These are phyloP conservation scores for Aspergillus niger DNA, from an alignment of 2,329 filamentous ascomycete genomes.

Conservation along the genomic window DNA sequence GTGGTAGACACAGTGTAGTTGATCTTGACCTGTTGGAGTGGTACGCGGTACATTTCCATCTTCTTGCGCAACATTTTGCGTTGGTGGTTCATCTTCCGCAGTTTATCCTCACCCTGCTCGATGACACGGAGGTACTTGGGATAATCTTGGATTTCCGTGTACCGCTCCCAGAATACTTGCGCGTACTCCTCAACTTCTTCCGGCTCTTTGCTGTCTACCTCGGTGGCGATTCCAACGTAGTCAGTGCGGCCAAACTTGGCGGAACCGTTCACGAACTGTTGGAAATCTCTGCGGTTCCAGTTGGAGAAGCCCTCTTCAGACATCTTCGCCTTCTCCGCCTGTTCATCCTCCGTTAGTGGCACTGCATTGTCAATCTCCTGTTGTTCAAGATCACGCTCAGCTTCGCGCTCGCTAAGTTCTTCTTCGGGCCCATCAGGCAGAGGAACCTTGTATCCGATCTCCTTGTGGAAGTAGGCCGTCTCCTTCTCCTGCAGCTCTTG, in stretches of 20 bases:
- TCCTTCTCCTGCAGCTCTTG: constrained; percentile 92
- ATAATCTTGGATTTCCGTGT: constrained; percentile 86
- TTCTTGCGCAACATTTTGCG: constrained; percentile 93
- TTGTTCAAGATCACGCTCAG: constrained; percentile 84
- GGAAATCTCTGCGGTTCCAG: constrained; percentile 97
- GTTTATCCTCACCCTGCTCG: constrained; percentile 88
- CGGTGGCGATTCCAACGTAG: constrained; percentile 80
- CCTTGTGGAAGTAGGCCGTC: constrained; percentile 92
- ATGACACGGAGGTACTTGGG: constrained; percentile 86
- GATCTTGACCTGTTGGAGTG: constrained; percentile 95
- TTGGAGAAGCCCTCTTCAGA: constrained; percentile 84
- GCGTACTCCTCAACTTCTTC: constrained; percentile 88
- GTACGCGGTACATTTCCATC: constrained; percentile 94
- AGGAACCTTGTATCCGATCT: constrained; percentile 92
- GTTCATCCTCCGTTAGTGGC: constrained; percentile 84
- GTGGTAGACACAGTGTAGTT: constrained; percentile 99
- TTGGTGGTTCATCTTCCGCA: constrained; percentile 86
- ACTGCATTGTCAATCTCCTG: constrained; percentile 90
- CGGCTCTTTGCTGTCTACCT: constrained; percentile 86
- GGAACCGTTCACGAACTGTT: constrained; percentile 95
- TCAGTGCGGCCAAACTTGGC: constrained; percentile 88
- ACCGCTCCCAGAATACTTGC: constrained; percentile 94
- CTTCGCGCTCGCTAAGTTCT: constrained; percentile 80
- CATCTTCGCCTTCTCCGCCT: constrained; percentile 79
- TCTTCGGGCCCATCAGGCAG: constrained; percentile 86